Base-by-base conservation (phyloP, 2,329 filamentous ascomycete species). In the Phyllosticta citrichinensis region DNA sequence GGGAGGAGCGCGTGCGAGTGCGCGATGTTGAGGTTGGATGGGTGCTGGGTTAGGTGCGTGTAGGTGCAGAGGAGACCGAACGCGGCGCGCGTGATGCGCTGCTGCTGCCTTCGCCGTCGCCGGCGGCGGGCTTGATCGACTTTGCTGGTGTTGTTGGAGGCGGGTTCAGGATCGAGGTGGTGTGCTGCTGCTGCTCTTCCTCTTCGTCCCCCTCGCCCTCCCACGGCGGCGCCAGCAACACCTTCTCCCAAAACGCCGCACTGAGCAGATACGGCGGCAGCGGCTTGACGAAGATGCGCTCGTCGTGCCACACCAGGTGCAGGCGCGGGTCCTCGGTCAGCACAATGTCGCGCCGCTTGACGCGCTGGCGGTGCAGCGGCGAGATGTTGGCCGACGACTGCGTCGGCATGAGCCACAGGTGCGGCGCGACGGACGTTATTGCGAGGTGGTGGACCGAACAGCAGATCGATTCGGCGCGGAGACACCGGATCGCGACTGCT, bases 61-160 rank as follows among this genome's bases (percentile, higher is more conserved):
- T 79, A 80, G 2, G 75, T 75, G 1, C 73, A 68, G 0, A 79
- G 63, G 58, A 77, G 72, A 20, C 60, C 55, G 19, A 58, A 50
- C 4, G 60, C 60, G 3, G 19, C 5, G n/a, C 14, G 25, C 1
- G 53, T 55, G 27, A 19, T n/a, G 3, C 11, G 22, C 22, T 22
- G 22, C 22, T 22, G 22, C 22, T 22, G 22, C 22, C 22, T 22
- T 22, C 22, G 22, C 22, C 22, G 22, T 2, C 22, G 22, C 2
- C 22, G 24, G 10, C 27, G 27, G 27, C 27, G 27, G 27, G 27
- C 27, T 6, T 8, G 27, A 10, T 30, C 27, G 27, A 8, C 22
- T 22, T 22, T 22, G 22, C 22, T 22, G 22, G 22, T 22, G 22
- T 22, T 22, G 22, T 22, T 22, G 22, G 22, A 22, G 22, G 27